These are phyloP conservation scores for Skeletonema grethae DNA, from an alignment of 108 stramenopile species.

Conservation along the genomic window DNA sequence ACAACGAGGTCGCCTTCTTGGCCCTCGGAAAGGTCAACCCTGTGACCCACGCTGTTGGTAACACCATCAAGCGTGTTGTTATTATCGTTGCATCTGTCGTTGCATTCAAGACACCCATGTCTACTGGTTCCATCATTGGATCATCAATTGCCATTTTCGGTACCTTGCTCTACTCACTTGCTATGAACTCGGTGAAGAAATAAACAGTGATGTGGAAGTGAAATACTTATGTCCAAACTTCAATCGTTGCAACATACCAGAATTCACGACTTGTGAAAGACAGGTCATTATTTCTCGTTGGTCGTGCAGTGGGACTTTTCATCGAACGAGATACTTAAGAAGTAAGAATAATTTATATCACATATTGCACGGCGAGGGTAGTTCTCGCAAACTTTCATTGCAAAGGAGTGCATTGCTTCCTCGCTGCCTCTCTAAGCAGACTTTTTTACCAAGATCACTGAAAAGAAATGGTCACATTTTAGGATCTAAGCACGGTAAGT, in stretches of 20 bases:
- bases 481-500: no score
- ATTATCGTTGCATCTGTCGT: slow-evolving; percentile 96
- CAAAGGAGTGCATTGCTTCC: no score
- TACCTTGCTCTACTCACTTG: slow-evolving; percentile 94
- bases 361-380: background rate
- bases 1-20: slow-evolving; percentile 98
- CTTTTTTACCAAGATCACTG: no score
- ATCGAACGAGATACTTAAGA: slow-evolving; percentile 6
- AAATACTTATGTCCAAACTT: background rate
- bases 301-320: slow-evolving; percentile 3
- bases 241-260: slow-evolving; percentile 2
- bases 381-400: no score
- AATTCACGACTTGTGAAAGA: slow-evolving; percentile 3
- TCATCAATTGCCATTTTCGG: slow-evolving; percentile 93
- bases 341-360: background rate
- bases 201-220: background rate
- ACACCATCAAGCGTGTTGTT: slow-evolving; percentile 99
- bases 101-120: slow-evolving; percentile 97
- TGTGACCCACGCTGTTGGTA: slow-evolving; percentile 97
- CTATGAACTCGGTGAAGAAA: slow-evolving; percentile 91
- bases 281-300: background rate
- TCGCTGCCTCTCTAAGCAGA: no score
- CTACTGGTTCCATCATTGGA: slow-evolving; percentile 91
- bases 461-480: no score
- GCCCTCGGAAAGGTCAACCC: slow-evolving; percentile 96